A percentile compares a stretch with the other conserved stretches of the same genome.
Evolutionary conservation across 2,329 filamentous ascomycete species (phyloP).

Genomic region (Sodiomyces alkalinus): DNA sequence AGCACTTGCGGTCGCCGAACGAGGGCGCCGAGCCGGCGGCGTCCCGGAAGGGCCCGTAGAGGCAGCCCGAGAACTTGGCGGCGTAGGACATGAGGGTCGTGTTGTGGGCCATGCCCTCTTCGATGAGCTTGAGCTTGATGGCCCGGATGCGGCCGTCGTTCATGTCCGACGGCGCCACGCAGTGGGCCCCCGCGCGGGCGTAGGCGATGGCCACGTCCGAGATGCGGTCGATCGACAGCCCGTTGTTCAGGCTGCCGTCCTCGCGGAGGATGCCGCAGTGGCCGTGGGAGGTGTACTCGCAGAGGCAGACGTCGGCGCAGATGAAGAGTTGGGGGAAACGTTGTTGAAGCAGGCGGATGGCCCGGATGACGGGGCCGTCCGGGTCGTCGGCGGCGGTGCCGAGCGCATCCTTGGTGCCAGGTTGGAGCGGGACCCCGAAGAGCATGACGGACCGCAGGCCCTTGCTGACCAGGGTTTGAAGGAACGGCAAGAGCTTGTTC

Average conservation of each 20-base stretch:
- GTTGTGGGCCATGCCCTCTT: slow-evolving; percentile 82
- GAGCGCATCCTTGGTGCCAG: slow-evolving; percentile 74
- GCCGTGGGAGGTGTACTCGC: slow-evolving; percentile 96
- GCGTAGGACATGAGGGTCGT: slow-evolving; percentile 95
- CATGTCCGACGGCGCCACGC: slow-evolving; percentile 96
- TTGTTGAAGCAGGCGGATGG: slow-evolving; percentile 70
- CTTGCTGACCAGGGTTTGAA: slow-evolving; percentile 76
- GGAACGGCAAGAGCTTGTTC: slow-evolving; percentile 71
- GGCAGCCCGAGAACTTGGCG: slow-evolving; percentile 90
- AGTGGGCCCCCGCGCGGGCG: slow-evolving; percentile 89
- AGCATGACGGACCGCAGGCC: slow-evolving; percentile 87
- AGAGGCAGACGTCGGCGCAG: slow-evolving; percentile 84
- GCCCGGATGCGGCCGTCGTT: slow-evolving; percentile 94
- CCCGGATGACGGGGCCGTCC: slow-evolving; percentile 75
- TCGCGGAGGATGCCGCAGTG: slow-evolving; percentile 94
- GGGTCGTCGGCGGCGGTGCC: slow-evolving; percentile 90
- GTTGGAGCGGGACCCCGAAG: slow-evolving; percentile 79
- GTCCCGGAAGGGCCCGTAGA: slow-evolving; percentile 95
- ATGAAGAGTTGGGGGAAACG: slow-evolving; percentile 87
- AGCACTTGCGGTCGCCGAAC: slow-evolving; percentile 91
- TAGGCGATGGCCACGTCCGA: slow-evolving; percentile 97
- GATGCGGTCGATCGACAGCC: slow-evolving; percentile 83
- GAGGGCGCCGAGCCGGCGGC: slow-evolving; percentile 81
- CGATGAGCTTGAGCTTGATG: slow-evolving; percentile 95
- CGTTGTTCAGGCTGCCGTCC: slow-evolving; percentile 86